Conservation (phyloP, 257 asterid genomes). For the Plectranthus barbatus region DNA sequence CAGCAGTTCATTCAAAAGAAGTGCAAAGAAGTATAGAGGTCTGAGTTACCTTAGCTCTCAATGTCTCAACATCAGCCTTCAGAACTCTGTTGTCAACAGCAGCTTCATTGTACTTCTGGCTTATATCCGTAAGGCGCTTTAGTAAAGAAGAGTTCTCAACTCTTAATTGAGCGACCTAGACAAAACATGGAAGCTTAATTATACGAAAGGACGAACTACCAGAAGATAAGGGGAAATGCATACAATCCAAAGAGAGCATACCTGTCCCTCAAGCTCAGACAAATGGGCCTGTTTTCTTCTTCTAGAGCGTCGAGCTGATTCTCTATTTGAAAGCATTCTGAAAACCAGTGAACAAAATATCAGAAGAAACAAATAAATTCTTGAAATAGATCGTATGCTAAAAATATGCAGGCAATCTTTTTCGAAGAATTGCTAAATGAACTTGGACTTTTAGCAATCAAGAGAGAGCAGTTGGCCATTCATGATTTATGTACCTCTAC, state of each 20-base stretch:
- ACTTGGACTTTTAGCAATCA: not conserved
- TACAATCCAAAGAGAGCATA: not conserved
- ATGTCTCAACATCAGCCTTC: constrained; percentile 48
- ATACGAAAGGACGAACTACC: not conserved
- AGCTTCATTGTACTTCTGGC: constrained; percentile 23
- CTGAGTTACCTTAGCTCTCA: constrained; percentile 67
- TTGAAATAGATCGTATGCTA: constrained; percentile 33
- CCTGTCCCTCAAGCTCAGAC: constrained; percentile 98
- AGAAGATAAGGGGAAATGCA: not conserved
- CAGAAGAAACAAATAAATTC: constrained; percentile 24
- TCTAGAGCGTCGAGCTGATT: constrained; percentile 99
- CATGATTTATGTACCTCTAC: not conserved
- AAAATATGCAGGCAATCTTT: not conserved
- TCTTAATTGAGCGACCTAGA: constrained; percentile 68
- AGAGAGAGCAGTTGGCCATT: not conserved
- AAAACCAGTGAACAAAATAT: constrained; percentile 11
- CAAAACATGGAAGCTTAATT: constrained; percentile 2
- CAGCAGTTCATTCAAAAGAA: not conserved
- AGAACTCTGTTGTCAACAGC: constrained; percentile 28
- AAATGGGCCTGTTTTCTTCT: constrained; percentile 95
- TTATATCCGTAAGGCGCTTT: constrained; percentile 52
- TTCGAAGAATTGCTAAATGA: not conserved
- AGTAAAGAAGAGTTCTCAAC: constrained; percentile 72
- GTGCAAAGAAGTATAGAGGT: not conserved
- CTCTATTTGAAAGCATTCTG: constrained; percentile 99